Conservation (phyloP, 306 rosid genomes). For the Cyamopsis tetragonoloba region DNA sequence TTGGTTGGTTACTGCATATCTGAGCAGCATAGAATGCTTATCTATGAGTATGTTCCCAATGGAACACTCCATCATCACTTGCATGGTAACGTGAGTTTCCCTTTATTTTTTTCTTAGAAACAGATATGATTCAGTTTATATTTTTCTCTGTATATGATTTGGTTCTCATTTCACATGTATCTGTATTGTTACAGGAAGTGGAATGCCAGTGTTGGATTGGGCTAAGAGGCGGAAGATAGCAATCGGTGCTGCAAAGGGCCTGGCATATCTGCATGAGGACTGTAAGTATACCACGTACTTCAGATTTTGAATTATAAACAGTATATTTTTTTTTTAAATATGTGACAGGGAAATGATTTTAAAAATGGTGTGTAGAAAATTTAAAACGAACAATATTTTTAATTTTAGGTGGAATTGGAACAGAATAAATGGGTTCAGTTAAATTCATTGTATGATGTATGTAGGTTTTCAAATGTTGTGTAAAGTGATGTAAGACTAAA, state of each 20-base stretch:
- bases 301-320: background rate
- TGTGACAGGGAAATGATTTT: background rate
- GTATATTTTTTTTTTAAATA: background rate
- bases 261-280: constrained; percentile 92
- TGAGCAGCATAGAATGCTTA: constrained; percentile 64
- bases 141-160: background rate
- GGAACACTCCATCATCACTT: constrained; percentile 84
- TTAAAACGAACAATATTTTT: background rate
- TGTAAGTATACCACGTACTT: constrained; percentile 53
- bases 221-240: constrained; percentile 75
- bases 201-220: constrained; percentile 78
- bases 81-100: constrained; percentile 62
- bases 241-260: constrained; percentile 83
- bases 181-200: constrained; percentile 41
- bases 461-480: background rate
- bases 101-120: background rate
- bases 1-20: constrained; percentile 86
- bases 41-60: constrained; percentile 87
- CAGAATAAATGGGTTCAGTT: background rate
- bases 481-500: background rate
- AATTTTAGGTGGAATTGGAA: background rate
- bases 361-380: background rate
- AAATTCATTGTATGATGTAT: background rate
- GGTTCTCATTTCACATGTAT: constrained; percentile 20
- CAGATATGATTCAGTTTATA: background rate